Base-by-base conservation (phyloP, 768 basidiomycete species). In the Podaxis sp. region DNA sequence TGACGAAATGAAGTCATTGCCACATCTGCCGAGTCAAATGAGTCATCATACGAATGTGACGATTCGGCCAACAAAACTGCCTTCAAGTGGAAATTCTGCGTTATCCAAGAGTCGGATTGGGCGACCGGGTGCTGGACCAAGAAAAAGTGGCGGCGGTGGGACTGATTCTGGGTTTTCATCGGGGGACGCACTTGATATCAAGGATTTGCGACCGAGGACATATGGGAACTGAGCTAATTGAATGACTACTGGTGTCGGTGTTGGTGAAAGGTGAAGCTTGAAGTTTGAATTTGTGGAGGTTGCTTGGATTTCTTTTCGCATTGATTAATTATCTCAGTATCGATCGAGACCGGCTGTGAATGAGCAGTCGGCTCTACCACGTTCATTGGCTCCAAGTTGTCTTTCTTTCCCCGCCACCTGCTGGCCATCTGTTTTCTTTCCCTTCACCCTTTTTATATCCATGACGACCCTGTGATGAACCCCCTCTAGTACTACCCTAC, bases 81-180 rank as follows among this genome's bases (percentile, higher is more conserved):
- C 77, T 5, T 74, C 79, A 28, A 55, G 69, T 46, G 61, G 65
- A n/a, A 70, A 71, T 18, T 55, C 75, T n/a, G 64, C 69, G 55
- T 65, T 83, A 57, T 70, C 79, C 54, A 76, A 82, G 71, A 78
- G 84, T 76, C 71, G 84, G 46, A 78, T 78, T 58, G 81, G 81
- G 27, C 74, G 81, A 56, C 79, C 80, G 35, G 81, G 78, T 55
- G 59, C 64, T 38, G 71, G 72, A 13, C 68, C 71, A 14, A 65
- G 70, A 50, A 73, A 69, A 57, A 70, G 67, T 55, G 66, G 65
- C 28, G 68, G 63, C 14, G 67, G 42, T 3, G 40, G 50, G 11
- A 53, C 38, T 28, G 51, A 60, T 42, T 46, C 59, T 16, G 57
- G 47, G 1, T 58, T 50, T 25, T 58, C 57, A 47, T 58, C 67